A percentile compares a stretch with the other conserved stretches of the same genome.
phyloP scores from a whole-genome alignment of 2,329 filamentous ascomycete species.

The Thermothelomyces thermophilus region DNA sequence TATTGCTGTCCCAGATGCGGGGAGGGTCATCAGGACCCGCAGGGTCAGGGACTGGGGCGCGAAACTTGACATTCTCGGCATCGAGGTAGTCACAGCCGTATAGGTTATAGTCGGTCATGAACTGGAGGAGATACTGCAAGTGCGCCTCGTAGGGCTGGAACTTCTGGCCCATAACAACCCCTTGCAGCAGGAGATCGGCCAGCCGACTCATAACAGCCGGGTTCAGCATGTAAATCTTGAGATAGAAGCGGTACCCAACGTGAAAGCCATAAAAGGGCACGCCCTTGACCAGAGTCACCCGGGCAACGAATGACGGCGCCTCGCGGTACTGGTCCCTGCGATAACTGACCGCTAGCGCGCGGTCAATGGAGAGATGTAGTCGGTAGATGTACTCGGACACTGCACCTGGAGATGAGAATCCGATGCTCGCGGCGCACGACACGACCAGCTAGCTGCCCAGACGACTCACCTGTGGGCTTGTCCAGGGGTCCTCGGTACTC shows the following conservation, averaged over 20 bases:
- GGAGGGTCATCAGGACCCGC: conserved; percentile 51
- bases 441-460: neutral
- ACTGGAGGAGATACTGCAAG: conserved; percentile 85
- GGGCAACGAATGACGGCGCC: conserved; percentile 68
- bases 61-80: conserved; percentile 62
- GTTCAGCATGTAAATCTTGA: conserved; percentile 93
- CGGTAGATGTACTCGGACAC: conserved; percentile 70
- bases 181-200: conserved; percentile 79
- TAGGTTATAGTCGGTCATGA: conserved; percentile 97
- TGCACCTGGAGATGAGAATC: conserved; percentile 28
- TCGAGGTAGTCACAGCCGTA: conserved; percentile 89
- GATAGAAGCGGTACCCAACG: conserved; percentile 82
- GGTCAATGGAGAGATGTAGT: conserved; percentile 82
- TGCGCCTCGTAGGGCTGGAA: conserved; percentile 95
- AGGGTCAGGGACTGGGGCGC: conserved; percentile 65
- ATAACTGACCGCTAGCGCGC: conserved; percentile 80
- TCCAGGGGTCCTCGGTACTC: conserved; percentile 69
- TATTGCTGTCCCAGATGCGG: conserved; percentile 75
- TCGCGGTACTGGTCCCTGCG: conserved; percentile 66
- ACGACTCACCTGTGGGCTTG: conserved; percentile 56
- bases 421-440: neutral
- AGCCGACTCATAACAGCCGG: conserved; percentile 81
- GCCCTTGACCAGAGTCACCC: conserved; percentile 87
- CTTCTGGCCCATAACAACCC: conserved; percentile 72
- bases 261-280: conserved; percentile 94